phyloP scores from a whole-genome alignment of 2,329 filamentous ascomycete genomes.

The Aspergillus persii region DNA sequence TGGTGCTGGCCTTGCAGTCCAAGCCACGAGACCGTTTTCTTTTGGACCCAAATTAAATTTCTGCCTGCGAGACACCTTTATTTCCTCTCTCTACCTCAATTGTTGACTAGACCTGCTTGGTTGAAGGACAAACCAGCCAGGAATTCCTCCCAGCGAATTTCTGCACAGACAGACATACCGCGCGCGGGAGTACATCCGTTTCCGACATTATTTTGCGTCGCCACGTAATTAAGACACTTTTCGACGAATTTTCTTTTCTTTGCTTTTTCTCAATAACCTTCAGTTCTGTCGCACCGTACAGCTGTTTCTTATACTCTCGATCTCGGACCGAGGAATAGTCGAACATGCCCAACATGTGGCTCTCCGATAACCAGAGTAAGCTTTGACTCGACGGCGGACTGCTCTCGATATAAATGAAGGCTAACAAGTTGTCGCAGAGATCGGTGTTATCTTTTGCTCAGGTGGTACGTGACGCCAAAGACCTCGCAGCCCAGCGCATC shows the following conservation, averaged over 20 bases:
- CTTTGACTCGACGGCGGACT: background rate
- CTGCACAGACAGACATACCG: background rate
- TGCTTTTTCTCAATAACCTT: background rate
- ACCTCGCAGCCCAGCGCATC: background rate
- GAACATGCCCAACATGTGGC: conserved; percentile 87
- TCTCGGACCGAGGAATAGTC: background rate
- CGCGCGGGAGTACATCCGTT: background rate
- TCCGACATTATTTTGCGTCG: background rate
- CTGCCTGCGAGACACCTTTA: background rate
- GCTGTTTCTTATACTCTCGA: background rate
- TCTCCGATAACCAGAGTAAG: conserved; percentile 92
- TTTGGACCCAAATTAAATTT: background rate
- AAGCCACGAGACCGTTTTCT: background rate
- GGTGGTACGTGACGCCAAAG: conserved; percentile 67
- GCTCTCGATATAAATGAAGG: conserved; percentile 5
- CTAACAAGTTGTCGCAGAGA: conserved; percentile 59
- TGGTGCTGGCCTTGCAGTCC: background rate
- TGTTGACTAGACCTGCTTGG: background rate
- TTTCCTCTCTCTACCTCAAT: background rate
- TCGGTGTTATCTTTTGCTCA: conserved; percentile 96
- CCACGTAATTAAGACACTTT: background rate
- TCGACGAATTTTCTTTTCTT: background rate
- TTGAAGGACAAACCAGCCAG: background rate
- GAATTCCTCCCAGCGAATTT: background rate
- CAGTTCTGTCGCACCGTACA: background rate